Evolutionary conservation across 176 grass and related monocot species (phyloP).

Genomic region (Rhynchospora breviuscula): DNA sequence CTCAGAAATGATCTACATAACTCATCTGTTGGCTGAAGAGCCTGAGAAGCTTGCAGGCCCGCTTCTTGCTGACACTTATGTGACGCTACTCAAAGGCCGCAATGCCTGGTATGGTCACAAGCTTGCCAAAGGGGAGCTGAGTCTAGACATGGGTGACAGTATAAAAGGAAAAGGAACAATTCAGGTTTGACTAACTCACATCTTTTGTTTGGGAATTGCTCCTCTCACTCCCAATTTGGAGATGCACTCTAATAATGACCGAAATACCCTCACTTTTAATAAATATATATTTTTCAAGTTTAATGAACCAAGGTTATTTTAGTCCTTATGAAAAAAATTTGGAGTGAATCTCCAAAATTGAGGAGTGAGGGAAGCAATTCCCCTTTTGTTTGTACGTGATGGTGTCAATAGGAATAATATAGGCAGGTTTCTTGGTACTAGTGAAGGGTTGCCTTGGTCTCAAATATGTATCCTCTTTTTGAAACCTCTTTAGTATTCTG

Average conservation of each 20-base stretch:
- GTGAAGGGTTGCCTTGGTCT: neutral
- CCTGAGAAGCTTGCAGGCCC: constrained; percentile 97
- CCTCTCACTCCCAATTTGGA: no score
- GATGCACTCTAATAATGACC: no score
- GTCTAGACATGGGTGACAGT: constrained; percentile 91
- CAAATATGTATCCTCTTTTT: neutral
- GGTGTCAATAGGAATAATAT: constrained; percentile 9
- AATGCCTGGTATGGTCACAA: constrained; percentile 96
- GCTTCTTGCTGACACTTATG: constrained; percentile 90
- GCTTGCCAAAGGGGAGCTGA: constrained; percentile 87
- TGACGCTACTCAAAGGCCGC: constrained; percentile 91
- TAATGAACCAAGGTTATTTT: no score
- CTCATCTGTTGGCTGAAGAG: constrained; percentile 83
- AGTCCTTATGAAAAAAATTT: no score
- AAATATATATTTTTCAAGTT: no score
- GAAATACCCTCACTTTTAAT: no score
- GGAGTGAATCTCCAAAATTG: no score
- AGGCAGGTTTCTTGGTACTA: neutral
- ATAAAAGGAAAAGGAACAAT: constrained; percentile 99
- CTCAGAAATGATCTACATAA: constrained; percentile 99
- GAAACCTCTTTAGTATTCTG: neutral
- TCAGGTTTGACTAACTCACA: constrained; percentile 49
- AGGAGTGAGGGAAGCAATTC: no score
- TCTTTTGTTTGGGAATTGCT: constrained; percentile 16
- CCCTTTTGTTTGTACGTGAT: constrained; percentile 4